Evolutionary conservation across 495 filamentous ascomycete genomes (phyloP).

Genomic region (Penicillium pancosmium): DNA sequence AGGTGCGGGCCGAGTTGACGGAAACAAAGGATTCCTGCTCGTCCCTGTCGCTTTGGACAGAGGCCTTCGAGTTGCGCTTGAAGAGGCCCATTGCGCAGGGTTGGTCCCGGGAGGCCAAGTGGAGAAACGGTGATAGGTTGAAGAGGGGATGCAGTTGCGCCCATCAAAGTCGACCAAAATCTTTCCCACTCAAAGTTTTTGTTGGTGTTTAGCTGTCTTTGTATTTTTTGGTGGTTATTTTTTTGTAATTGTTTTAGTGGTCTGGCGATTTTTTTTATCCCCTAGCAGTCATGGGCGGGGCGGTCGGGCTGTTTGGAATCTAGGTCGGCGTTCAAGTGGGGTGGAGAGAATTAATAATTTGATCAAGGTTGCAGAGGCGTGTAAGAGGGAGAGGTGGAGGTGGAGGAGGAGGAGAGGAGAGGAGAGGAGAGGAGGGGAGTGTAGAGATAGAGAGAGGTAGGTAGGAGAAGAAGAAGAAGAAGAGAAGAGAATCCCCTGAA

Average conservation of each 20-base stretch:
- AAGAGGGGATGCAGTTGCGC: background rate
- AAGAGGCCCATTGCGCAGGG: conserved; percentile 61
- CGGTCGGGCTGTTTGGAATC: background rate
- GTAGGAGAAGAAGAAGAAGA: background rate
- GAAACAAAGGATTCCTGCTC: conserved; percentile 51
- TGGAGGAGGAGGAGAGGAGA: background rate
- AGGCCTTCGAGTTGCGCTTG: conserved; percentile 61
- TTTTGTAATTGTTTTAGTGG: background rate
- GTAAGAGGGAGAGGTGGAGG: background rate
- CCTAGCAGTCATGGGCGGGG: conserved; percentile 7
- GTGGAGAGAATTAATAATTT: background rate
- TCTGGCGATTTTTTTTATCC: conserved; percentile 7
- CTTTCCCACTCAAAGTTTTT: too few species aligned
- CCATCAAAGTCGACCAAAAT: too few species aligned
- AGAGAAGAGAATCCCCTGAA: conserved; percentile 6
- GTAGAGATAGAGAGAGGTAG: background rate
- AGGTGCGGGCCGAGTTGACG: conserved; percentile 53
- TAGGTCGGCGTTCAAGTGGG: conserved; percentile 3
- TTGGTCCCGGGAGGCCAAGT: conserved; percentile 7
- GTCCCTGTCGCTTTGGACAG: conserved; percentile 50
- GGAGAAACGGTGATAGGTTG: conserved; percentile 11
- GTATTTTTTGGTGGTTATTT: background rate
- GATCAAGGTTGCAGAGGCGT: background rate
- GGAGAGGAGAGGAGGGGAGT: background rate
- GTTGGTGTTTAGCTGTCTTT: background rate